These are phyloP conservation scores for Beauveria scarabaeidicola DNA, from an alignment of 2,329 filamentous ascomycete genomes.

Conservation along the genomic window DNA sequence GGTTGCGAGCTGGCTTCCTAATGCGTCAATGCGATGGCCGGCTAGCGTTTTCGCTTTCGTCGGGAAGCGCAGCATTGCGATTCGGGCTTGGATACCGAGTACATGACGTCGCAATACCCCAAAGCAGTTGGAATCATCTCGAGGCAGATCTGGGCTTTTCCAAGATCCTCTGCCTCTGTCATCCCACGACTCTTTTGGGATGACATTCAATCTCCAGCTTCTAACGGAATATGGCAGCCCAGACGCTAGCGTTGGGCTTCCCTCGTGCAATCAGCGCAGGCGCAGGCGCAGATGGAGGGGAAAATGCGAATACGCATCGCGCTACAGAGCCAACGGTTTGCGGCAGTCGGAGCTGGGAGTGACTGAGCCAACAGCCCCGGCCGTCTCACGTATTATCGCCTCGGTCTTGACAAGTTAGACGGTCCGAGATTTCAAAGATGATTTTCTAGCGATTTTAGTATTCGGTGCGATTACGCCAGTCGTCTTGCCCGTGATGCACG, in stretches of 20 bases:
- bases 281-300: no score
- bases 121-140: not conserved
- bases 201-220: not conserved
- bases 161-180: not conserved
- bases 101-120: not conserved
- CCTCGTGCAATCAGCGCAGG: no score
- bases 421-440: not conserved
- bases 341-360: not conserved
- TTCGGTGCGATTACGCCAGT: not conserved
- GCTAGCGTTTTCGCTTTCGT: not conserved
- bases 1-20: not conserved
- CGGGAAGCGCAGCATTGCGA: not conserved
- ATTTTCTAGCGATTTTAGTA: not conserved
- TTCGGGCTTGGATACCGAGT: not conserved
- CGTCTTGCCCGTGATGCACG: not conserved
- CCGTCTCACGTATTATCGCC: not conserved
- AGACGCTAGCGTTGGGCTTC: not conserved
- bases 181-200: no score
- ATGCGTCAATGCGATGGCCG: not conserved
- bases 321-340: not conserved
- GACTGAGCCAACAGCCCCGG: not conserved
- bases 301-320: not conserved
- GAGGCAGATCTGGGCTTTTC: not conserved
- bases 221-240: not conserved
- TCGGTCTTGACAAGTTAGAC: not conserved